Base-by-base conservation (phyloP, 345 rosid genomes). In the Ricinus communis region DNA sequence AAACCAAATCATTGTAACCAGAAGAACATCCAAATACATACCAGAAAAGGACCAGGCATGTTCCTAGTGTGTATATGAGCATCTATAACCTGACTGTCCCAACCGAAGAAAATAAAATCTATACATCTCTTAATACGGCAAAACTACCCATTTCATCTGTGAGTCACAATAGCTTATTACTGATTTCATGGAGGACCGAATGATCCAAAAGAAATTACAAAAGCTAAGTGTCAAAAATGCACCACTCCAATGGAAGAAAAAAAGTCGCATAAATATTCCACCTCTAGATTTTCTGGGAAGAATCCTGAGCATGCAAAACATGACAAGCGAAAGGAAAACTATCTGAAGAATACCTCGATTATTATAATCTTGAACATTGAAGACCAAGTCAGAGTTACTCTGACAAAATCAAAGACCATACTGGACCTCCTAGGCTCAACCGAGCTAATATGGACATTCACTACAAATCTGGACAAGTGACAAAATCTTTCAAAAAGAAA, bases 211-310 rank as follows among this genome's bases (percentile, higher is more conserved):
- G 58, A 28, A 28, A 27, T 28, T 57, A 57, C 62, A 57, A 57
- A 56, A 57, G n/a, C n/a, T n/a, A n/a, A n/a, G n/a, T n/a, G n/a
- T n/a, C n/a, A n/a, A n/a, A n/a, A n/a, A n/a, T n/a, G n/a, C n/a
- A n/a, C n/a, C n/a, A n/a, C n/a, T n/a, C n/a, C n/a, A n/a, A n/a
- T n/a, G n/a, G n/a, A n/a, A n/a, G n/a, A n/a, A n/a, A n/a, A n/a
- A 41, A 61, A 61, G 47, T 47, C 65, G 65, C 25, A 38, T 41
- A 9, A 62, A 31, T n/a, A 60, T 60, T 60, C 65, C 47, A 60
- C 1, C 10, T 57, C 8, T 58, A 61, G 65, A 30, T 78, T 70
- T 40, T 47, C 4, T 25, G 60, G 18, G 41, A 62, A 25, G 66
- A 10, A 43, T 62, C 14, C 18, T n/a, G 5, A 62, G 41, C 25